These are phyloP conservation scores for Macaranga tanarius DNA, from an alignment of 441 rosid species.

Conservation along the genomic window DNA sequence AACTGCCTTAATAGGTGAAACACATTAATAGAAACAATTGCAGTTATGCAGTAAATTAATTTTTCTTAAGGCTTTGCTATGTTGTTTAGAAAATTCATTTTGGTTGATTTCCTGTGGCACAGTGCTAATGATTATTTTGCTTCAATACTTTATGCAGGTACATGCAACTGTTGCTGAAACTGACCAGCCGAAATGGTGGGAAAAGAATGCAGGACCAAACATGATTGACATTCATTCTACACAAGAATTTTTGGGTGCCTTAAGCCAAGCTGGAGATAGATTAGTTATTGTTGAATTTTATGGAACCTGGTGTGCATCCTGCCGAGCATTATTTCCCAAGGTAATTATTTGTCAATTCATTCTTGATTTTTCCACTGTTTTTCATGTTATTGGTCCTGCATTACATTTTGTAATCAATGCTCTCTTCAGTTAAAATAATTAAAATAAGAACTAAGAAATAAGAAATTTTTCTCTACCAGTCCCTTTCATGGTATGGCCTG, in stretches of 20 bases:
- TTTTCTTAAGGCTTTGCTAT: background rate
- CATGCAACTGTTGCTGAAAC: slow-evolving; percentile 68
- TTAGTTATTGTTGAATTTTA: slow-evolving; percentile 96
- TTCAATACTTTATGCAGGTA: slow-evolving; percentile 43
- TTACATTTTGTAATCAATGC: background rate
- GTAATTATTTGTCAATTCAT: slow-evolving; percentile 32
- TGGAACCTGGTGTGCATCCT: slow-evolving; percentile 99
- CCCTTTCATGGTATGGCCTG: background rate
- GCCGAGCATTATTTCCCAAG: slow-evolving; percentile 90
- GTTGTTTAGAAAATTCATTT: background rate
- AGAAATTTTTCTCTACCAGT: too few species aligned
- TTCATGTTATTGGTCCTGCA: background rate
- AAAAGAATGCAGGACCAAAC: slow-evolving; percentile 78
- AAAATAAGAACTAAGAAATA: too few species aligned
- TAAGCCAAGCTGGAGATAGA: slow-evolving; percentile 81
- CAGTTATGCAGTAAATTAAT: background rate
- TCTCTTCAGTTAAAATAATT: background rate
- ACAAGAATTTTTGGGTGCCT: slow-evolving; percentile 73
- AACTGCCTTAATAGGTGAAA: background rate
- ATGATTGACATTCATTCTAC: slow-evolving; percentile 94
- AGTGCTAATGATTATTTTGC: slow-evolving; percentile 1
- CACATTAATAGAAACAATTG: background rate
- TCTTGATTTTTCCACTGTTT: background rate
- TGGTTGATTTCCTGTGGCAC: background rate
- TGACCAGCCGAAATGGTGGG: slow-evolving; percentile 98